These are phyloP conservation scores for Fusarium verrucosum DNA, from an alignment of 2,329 filamentous ascomycete species.

Conservation along the genomic window DNA sequence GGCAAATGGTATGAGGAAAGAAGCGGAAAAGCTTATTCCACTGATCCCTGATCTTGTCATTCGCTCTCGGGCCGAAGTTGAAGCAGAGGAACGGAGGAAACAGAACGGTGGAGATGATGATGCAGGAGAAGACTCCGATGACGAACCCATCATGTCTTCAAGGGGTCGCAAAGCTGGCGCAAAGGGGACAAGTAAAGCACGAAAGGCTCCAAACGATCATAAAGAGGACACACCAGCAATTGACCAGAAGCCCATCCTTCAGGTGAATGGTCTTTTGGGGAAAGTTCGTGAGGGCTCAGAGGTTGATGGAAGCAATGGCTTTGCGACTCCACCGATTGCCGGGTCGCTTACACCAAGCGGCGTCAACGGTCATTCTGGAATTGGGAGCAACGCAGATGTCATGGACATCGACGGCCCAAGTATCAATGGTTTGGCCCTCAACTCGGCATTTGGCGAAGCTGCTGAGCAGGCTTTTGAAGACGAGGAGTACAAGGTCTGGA, in stretches of 20 bases:
- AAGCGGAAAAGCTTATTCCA: slow-evolving; percentile 95
- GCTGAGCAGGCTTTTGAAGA: slow-evolving; percentile 84
- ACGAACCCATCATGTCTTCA: slow-evolving; percentile 98
- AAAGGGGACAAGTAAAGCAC: slow-evolving; percentile 79
- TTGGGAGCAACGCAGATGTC: slow-evolving; percentile 79
- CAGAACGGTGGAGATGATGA: slow-evolving; percentile 87
- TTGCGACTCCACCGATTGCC: slow-evolving; percentile 80
- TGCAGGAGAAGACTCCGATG: slow-evolving; percentile 89
- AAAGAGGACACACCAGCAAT: slow-evolving; percentile 81
- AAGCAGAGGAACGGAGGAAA: slow-evolving; percentile 84
- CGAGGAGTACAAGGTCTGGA: slow-evolving; percentile 98
- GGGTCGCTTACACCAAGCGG: slow-evolving; percentile 81
- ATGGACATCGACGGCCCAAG: slow-evolving; percentile 88
- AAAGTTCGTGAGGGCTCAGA: slow-evolving; percentile 80
- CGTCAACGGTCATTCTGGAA: slow-evolving; percentile 71
- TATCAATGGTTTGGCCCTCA: slow-evolving; percentile 70
- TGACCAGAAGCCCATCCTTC: slow-evolving; percentile 77
- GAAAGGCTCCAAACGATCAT: slow-evolving; percentile 76
- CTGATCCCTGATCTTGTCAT: slow-evolving; percentile 94
- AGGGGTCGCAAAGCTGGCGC: slow-evolving; percentile 84
- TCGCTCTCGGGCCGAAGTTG: slow-evolving; percentile 90
- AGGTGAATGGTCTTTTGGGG: slow-evolving; percentile 70
- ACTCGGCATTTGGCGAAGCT: slow-evolving; percentile 70
- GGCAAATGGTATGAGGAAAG: slow-evolving; percentile 95
- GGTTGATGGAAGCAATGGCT: slow-evolving; percentile 84